Evolutionary conservation across 1,284 basidiomycete genomes (phyloP).

Genomic region (Fomitopsis palustris): DNA sequence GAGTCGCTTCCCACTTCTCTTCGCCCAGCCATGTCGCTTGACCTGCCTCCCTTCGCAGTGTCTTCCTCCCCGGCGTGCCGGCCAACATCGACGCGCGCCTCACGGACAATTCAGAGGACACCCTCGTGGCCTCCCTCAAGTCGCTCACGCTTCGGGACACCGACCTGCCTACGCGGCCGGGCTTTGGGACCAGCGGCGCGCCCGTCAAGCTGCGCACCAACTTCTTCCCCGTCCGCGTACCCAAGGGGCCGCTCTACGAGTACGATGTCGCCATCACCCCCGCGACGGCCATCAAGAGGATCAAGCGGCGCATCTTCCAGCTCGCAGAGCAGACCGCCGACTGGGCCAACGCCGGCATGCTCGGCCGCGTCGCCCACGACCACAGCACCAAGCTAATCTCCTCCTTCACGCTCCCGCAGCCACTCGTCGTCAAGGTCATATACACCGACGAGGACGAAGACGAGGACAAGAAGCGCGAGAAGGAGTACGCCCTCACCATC

Average conservation of each 20-base stretch:
- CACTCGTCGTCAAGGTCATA: constrained; percentile 50
- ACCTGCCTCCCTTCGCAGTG: constrained; percentile 32
- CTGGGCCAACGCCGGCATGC: constrained; percentile 52
- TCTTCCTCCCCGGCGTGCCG: constrained; percentile 47
- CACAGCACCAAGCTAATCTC: constrained; percentile 62
- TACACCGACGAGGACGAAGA: constrained; percentile 67
- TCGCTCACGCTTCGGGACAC: constrained; percentile 37
- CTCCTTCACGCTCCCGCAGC: constrained; percentile 50
- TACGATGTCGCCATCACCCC: constrained; percentile 68
- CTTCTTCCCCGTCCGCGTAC: constrained; percentile 68
- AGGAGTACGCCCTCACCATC: constrained; percentile 62
- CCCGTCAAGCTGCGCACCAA: constrained; percentile 67
- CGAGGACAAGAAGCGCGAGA: constrained; percentile 32
- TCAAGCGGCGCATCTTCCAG: constrained; percentile 68
- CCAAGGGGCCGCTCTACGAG: constrained; percentile 59
- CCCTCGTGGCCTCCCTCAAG: constrained; percentile 49
- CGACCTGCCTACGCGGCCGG: constrained; percentile 64
- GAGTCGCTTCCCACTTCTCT: constrained; percentile 19
- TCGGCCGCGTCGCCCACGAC: constrained; percentile 64
- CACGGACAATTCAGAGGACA: constrained; percentile 50
- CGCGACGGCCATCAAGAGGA: constrained; percentile 45
- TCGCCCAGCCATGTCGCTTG: not conserved
- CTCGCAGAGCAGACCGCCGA: constrained; percentile 59
- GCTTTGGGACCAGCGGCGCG: constrained; percentile 58
- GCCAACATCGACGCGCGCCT: constrained; percentile 60